phyloP scores from a whole-genome alignment of 202 grass and related monocot genomes.

The Bolboschoenoplectus hybrid region DNA sequence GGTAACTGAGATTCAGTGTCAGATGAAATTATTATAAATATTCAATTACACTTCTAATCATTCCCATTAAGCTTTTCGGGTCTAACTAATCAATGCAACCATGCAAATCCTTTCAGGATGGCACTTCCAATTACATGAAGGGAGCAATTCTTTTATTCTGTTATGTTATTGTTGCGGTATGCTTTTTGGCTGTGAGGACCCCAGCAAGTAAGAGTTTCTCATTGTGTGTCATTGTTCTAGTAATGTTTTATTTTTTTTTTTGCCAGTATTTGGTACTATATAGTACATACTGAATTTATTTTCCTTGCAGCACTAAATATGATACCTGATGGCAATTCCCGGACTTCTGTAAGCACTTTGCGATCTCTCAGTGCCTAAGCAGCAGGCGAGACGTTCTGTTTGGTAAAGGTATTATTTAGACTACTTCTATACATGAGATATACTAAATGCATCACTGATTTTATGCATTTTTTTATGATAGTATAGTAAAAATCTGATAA shows the following conservation, averaged over 20 bases:
- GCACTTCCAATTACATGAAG: constrained; percentile 85
- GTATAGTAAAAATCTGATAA: not conserved
- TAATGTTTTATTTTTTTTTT: not conserved
- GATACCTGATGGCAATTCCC: constrained; percentile 31
- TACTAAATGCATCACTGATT: not conserved
- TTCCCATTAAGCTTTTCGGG: not conserved
- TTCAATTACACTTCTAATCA: not conserved
- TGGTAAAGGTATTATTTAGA: not conserved
- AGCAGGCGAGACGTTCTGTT: constrained; percentile 39
- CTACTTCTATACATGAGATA: not conserved
- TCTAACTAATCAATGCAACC: not conserved
- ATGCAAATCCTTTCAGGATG: constrained; percentile 53
- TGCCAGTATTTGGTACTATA: not conserved
- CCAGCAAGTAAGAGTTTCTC: constrained; percentile 56
- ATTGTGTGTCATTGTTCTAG: not conserved
- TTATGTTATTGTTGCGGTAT: constrained; percentile 67
- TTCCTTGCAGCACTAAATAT: constrained; percentile 40
- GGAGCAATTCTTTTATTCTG: constrained; percentile 77
- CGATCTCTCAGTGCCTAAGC: constrained; percentile 47
- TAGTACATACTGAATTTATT: constrained; percentile 13
- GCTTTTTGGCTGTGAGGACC: constrained; percentile 64
- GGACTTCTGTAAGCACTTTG: constrained; percentile 37
- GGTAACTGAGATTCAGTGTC: constrained; percentile 49
- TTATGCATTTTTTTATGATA: not conserved
- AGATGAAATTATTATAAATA: not conserved